phyloP scores from a whole-genome alignment of 1,284 basidiomycete species.

The Vanrija sp. region DNA sequence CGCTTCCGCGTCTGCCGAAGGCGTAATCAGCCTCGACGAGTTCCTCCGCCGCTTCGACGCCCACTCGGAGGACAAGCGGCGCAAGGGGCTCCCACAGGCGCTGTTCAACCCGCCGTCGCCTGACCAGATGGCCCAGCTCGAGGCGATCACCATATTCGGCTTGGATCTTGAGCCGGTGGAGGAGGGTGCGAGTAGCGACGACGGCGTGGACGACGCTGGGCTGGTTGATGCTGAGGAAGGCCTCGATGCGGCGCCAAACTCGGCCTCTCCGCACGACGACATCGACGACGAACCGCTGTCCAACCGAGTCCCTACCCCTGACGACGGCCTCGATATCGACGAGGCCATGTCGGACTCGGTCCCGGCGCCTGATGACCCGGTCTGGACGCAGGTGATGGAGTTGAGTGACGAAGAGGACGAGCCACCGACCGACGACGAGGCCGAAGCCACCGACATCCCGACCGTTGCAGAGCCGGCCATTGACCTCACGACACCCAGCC shows the following conservation, averaged over 20 bases:
- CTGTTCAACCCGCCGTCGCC: slow-evolving; percentile 25
- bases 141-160: slow-evolving; percentile 28
- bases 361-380: too few species aligned
- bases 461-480: background rate
- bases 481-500: background rate
- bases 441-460: background rate
- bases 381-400: too few species aligned
- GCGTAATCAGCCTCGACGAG: background rate
- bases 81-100: slow-evolving; percentile 29
- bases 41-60: background rate
- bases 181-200: too few species aligned
- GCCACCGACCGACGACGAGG: background rate
- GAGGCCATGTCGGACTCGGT: too few species aligned
- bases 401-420: background rate
- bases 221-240: too few species aligned
- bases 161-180: slow-evolving; percentile 13
- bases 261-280: too few species aligned
- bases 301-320: too few species aligned
- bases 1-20: background rate
- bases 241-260: too few species aligned
- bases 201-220: too few species aligned
- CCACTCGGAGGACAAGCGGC: background rate
- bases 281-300: too few species aligned
- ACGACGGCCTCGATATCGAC: too few species aligned
- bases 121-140: slow-evolving; percentile 12